Base-by-base conservation (phyloP, 768 basidiomycete species). In the Lactifluus subvellereus region DNA sequence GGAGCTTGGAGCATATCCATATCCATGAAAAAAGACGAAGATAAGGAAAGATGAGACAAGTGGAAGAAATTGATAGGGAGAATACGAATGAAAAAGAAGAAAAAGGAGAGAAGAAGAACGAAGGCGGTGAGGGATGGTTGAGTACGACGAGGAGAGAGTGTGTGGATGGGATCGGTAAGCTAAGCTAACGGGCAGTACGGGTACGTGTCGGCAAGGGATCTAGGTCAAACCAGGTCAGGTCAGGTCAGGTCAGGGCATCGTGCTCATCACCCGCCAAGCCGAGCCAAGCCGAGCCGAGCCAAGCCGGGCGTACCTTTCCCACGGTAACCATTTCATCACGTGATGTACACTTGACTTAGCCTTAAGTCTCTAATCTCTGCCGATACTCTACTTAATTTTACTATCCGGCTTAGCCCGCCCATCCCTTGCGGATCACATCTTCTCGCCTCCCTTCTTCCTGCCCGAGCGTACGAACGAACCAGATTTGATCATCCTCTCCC, bases 391-490 rank as follows among this genome's bases (percentile, higher is more conserved):
- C 35, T 27, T 27, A 37, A 37, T 37, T 37, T 37, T 22, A 38
- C 57, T 30, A 8, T n/a, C n/a, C 57, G 48, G 27, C 48, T 58
- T 32, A 64, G 13, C 30, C 9, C 22, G 8, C 38, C 43, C 60
- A 27, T 47, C 88, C 10, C 76, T 89, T 22, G 88, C 87, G 54
- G 87, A 89, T 72, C 85, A 87, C 65, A 76, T 89, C 3, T 89
- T 89, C 71, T 89, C 85, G 43, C 87, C 86, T 16, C 80, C 82
- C 9, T 76, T 90, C 8, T 79, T 85, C 59, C 77, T 90, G 18
- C 84, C 85, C 3, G 86, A 89, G 69, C 74, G 78, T 32, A 83
- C 91, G 27, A 27, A 27, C 10, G 86, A 90, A 72, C 71, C 79
- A 55, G 49, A 75, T 61, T 9, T 49, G 9, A 59, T 59, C 30